These are phyloP conservation scores for Torulaspora pretoriensis DNA, from an alignment of 1,139 yeast genomes.

Conservation along the genomic window DNA sequence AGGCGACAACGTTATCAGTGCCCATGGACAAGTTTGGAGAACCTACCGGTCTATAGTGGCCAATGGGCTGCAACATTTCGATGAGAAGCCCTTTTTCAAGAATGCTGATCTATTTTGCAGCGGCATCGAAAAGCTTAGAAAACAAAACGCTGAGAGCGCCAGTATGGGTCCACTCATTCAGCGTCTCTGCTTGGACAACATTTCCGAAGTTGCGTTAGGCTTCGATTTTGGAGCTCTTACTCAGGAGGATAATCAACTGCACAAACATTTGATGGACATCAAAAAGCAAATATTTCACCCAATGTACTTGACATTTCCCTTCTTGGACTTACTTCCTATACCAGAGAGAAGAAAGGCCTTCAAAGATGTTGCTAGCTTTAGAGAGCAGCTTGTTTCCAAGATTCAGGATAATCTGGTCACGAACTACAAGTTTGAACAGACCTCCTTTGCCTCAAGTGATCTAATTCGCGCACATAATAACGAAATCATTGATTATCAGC, in stretches of 20 bases:
- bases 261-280: slow-evolving; percentile 42
- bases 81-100: slow-evolving; percentile 36
- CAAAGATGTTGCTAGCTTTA: slow-evolving; percentile 43
- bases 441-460: slow-evolving; percentile 34
- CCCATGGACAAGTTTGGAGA: slow-evolving; percentile 55
- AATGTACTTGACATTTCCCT: slow-evolving; percentile 51
- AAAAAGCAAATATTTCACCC: slow-evolving; percentile 57
- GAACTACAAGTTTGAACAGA: slow-evolving; percentile 37
- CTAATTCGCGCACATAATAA: slow-evolving; percentile 41
- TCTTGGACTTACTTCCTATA: slow-evolving; percentile 48
- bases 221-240: slow-evolving; percentile 43
- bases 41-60: slow-evolving; percentile 46
- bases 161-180: slow-evolving; percentile 45
- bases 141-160: slow-evolving; percentile 4
- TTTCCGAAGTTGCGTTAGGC: slow-evolving; percentile 50
- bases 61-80: slow-evolving; percentile 51
- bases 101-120: slow-evolving; percentile 38
- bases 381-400: slow-evolving; percentile 37
- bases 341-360: slow-evolving; percentile 48
- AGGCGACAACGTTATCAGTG: slow-evolving; percentile 60
- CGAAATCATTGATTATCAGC: slow-evolving; percentile 43
- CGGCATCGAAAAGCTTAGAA: slow-evolving; percentile 25
- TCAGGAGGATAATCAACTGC: slow-evolving; percentile 37
- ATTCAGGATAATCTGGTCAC: slow-evolving; percentile 33
- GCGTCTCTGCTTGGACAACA: slow-evolving; percentile 47